Base-by-base conservation (phyloP, 148 eudicot species). In the Diospyros lotus region DNA sequence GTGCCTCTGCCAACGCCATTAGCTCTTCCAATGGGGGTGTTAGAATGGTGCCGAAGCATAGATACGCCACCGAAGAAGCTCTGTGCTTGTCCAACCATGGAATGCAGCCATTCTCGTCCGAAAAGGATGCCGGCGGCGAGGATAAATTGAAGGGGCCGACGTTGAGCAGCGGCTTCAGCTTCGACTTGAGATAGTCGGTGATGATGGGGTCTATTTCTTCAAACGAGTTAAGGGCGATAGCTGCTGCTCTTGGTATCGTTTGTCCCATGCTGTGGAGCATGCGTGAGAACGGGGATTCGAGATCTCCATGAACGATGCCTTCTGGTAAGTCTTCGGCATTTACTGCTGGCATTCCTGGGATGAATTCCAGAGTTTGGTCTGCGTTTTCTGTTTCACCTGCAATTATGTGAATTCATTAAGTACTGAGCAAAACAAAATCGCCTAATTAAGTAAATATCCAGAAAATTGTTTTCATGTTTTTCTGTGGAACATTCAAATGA, bases 31-130 rank as follows among this genome's bases (percentile, higher is more conserved):
- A 80, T 4, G 89, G 81, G 2, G 82, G 87, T 18, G 72, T 58
- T 0, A 77, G 55, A 0, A 83, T 72, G 2, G 90, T 82, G 1
- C 98, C 98, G 18, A 91, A 93, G 77, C 92, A 82, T 42, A 93
- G 80, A 46, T 93, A 93, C 0, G 86, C 86, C 0, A 89, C 89
- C 0, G 88, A 86, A 0, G 71, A 59, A 2, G 77, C 56, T 0
- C 42, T 56, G 1, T 87, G 88, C 9, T 53, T 75, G 43, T 86
- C 89, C 28, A 91, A 72, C 91, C 90, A 93, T 2, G 83, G 64
- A 1, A 90, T 62, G 78, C 96, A 91, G 3, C 71, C 71, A 43
- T 78, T 69, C 38, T 73, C 64, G 71, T 89, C 91, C 0, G 76
- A n/a, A 3, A 60, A 56, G 0, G 65, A 12, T 1, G 6, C 3